Conservation (phyloP, 2,329 filamentous ascomycete genomes). For the Sphaceloma murrayae region DNA sequence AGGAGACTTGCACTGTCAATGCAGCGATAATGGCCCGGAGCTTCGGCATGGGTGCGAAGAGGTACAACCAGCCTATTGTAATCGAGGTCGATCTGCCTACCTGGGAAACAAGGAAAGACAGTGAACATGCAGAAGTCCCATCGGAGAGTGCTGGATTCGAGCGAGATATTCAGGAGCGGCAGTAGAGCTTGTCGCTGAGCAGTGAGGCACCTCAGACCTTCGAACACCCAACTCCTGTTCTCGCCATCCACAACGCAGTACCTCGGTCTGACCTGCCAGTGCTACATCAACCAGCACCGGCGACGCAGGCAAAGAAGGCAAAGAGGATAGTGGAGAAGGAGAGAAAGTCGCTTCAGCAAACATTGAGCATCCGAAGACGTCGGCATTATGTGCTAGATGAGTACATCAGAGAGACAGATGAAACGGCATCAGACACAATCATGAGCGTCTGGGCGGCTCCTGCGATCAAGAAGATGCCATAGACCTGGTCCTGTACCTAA, state of each 20-base stretch:
- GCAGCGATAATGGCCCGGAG: conserved; percentile 62
- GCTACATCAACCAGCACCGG: no score
- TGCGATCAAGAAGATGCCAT: not conserved
- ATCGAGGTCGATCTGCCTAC: conserved; percentile 67
- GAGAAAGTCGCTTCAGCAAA: not conserved
- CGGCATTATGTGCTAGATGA: conserved; percentile 5
- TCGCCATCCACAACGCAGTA: no score
- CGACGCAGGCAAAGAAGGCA: no score
- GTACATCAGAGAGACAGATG: conserved; percentile 6
- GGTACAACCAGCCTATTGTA: conserved; percentile 71
- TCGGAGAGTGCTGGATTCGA: no score
- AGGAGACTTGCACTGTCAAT: conserved; percentile 71
- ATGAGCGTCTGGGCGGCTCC: conserved; percentile 5
- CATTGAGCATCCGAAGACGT: not conserved
- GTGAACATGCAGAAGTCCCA: not conserved
- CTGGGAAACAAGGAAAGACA: conserved; percentile 30
- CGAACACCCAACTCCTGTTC: no score
- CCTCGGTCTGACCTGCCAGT: no score
- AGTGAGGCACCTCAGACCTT: no score
- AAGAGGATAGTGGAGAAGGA: conserved; percentile 14
- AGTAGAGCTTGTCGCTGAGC: not conserved
- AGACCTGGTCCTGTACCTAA: no score
- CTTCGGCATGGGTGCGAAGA: conserved; percentile 47
- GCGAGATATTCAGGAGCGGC: no score
- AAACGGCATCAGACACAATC: conserved; percentile 7